phyloP scores from a whole-genome alignment of 2,329 filamentous ascomycete genomes.

The Fusarium drepaniforme region DNA sequence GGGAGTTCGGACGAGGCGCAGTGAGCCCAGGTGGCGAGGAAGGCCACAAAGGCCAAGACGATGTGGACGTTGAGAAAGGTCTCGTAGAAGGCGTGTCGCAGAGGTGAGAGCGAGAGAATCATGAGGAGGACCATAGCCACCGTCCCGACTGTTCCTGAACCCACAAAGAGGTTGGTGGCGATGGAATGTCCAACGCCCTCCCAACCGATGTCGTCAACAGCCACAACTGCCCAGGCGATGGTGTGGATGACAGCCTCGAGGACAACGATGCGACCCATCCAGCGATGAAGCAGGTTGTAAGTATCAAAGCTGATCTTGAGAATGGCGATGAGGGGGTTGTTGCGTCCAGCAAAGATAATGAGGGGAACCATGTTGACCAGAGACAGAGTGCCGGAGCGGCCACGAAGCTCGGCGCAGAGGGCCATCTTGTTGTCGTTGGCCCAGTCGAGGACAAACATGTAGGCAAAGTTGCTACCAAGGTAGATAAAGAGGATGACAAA shows the following conservation, averaged over 20 bases:
- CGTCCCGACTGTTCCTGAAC: slow-evolving; percentile 72
- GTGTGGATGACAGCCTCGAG: slow-evolving; percentile 77
- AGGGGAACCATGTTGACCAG: slow-evolving; percentile 93
- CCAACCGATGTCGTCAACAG: slow-evolving; percentile 74
- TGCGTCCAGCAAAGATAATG: slow-evolving; percentile 88
- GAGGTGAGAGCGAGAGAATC: slow-evolving; percentile 78
- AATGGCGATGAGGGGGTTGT: slow-evolving; percentile 88
- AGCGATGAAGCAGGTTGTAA: slow-evolving; percentile 82
- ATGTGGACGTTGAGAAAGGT: slow-evolving; percentile 93
- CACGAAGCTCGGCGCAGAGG: slow-evolving; percentile 84
- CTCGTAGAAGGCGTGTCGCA: slow-evolving; percentile 97
- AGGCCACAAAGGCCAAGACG: slow-evolving; percentile 74
- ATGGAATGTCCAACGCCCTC: slow-evolving; percentile 67
- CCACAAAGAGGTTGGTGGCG: slow-evolving; percentile 71
- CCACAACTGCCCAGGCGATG: slow-evolving; percentile 79
- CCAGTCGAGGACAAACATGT: slow-evolving; percentile 74
- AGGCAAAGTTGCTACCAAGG: slow-evolving; percentile 70
- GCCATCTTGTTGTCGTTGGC: slow-evolving; percentile 68
- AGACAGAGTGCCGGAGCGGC: slow-evolving; percentile 85
- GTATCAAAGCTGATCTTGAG: slow-evolving; percentile 95
- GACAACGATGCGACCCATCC: slow-evolving; percentile 82
- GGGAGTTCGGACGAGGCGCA: slow-evolving; percentile 74
- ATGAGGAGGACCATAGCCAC: slow-evolving; percentile 74
- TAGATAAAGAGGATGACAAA: slow-evolving; percentile 68
- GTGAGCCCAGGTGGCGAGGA: slow-evolving; percentile 84